Evolutionary conservation across 768 basidiomycete genomes (phyloP).

Genomic region (Amanita rimosa): DNA sequence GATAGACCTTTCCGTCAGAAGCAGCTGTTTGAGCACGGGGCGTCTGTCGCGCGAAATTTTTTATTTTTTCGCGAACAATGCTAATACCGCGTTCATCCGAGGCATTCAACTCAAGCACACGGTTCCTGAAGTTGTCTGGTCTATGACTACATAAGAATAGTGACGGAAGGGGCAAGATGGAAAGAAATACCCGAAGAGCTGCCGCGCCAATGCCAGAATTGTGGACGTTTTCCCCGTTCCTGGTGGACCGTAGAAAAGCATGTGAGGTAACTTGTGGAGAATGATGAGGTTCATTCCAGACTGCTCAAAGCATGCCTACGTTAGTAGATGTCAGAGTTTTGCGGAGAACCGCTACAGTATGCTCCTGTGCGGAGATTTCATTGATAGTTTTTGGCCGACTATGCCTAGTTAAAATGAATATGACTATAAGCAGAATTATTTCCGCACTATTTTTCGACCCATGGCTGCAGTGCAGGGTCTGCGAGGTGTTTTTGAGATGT

Average conservation of each 20-base stretch:
- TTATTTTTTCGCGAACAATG: constrained; percentile 98
- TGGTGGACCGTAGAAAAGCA: constrained; percentile 99
- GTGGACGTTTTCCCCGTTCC: constrained; percentile 99
- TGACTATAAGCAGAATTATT: not conserved
- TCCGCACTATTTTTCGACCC: constrained; percentile 97
- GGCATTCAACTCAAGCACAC: constrained; percentile 95
- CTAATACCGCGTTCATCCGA: constrained; percentile 97
- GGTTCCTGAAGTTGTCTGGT: constrained; percentile 86
- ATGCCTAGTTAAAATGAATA: constrained; percentile 6
- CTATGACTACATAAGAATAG: constrained; percentile 24
- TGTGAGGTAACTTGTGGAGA: constrained; percentile 79
- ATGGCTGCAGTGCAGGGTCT: constrained; percentile 67
- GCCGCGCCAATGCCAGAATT: constrained; percentile 86
- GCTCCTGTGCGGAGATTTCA: constrained; percentile 95
- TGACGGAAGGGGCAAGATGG: not conserved
- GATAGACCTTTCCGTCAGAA: constrained; percentile 79
- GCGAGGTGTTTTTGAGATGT: constrained; percentile 32
- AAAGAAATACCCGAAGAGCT: constrained; percentile 80
- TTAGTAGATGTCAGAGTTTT: constrained; percentile 92
- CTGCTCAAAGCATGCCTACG: constrained; percentile 27
- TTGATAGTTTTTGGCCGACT: constrained; percentile 97
- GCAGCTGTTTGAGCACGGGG: constrained; percentile 65
- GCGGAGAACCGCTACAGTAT: constrained; percentile 83
- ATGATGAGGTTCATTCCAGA: constrained; percentile 7
- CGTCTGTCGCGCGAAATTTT: constrained; percentile 91